Percentiles rank a stretch among this genome's conserved stretches.
These are phyloP conservation scores for Orobanche coerulescens DNA, from an alignment of 257 asterid genomes.

Conservation along the genomic window DNA sequence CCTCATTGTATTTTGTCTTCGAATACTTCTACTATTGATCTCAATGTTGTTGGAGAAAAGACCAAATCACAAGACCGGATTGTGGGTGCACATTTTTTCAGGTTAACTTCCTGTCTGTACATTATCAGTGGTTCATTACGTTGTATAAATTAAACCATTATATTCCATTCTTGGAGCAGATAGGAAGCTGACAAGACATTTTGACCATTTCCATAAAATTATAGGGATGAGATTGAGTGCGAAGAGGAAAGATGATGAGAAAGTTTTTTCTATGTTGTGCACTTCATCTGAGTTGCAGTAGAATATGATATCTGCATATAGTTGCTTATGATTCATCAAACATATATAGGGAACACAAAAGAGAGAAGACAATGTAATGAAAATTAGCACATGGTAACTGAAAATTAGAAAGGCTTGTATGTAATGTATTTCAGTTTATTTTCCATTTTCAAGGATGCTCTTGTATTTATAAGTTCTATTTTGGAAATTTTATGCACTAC, in stretches of 20 bases:
- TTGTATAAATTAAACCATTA: background rate
- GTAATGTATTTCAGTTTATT: no score
- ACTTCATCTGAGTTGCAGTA: slow-evolving; percentile 16
- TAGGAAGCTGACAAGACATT: slow-evolving; percentile 6
- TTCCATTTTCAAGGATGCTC: no score
- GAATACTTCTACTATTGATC: slow-evolving; percentile 94
- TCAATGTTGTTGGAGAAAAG: slow-evolving; percentile 65
- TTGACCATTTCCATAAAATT: background rate
- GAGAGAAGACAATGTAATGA: no score
- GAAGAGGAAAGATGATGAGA: no score
- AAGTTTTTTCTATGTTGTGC: background rate
- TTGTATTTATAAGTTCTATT: no score
- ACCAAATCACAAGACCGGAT: slow-evolving; percentile 77
- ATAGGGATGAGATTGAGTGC: background rate
- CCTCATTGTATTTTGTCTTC: slow-evolving; percentile 92
- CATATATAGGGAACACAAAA: no score
- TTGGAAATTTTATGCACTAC: no score
- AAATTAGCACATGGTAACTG: background rate
- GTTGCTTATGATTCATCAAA: background rate
- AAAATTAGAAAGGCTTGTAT: background rate
- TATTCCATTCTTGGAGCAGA: background rate
- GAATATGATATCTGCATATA: slow-evolving; percentile 4
- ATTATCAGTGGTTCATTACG: background rate
- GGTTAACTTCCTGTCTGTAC: slow-evolving; percentile 38
- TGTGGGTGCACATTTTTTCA: slow-evolving; percentile 98